Evolutionary conservation across 1,284 basidiomycete species (phyloP).

Genomic region (Rhodotorula mucilaginosa): DNA sequence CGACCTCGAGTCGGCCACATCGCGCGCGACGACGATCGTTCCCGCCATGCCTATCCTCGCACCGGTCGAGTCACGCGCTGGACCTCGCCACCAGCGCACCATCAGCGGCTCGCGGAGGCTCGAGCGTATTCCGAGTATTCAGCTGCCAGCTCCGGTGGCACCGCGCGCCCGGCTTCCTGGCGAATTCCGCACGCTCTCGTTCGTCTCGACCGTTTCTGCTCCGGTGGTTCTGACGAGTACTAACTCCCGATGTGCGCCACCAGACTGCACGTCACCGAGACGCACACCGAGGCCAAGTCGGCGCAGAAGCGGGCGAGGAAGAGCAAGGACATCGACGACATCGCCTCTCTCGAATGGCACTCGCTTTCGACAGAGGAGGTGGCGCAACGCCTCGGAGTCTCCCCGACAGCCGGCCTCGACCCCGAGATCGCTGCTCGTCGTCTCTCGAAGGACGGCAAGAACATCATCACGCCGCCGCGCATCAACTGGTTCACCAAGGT

Average conservation of each 20-base stretch:
- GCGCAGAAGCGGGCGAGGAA: neutral
- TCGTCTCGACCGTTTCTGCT: neutral
- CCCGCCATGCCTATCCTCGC: neutral
- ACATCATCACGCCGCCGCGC: slow-evolving; percentile 55
- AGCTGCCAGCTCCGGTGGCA: neutral
- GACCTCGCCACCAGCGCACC: neutral
- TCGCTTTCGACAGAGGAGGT: slow-evolving; percentile 52
- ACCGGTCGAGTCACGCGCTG: neutral
- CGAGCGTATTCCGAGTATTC: neutral
- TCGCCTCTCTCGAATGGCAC: slow-evolving; percentile 57
- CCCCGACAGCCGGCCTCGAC: slow-evolving; percentile 55
- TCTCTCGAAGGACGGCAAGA: slow-evolving; percentile 53
- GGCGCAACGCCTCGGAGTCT: slow-evolving; percentile 54
- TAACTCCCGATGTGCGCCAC: neutral
- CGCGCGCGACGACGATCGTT: neutral
- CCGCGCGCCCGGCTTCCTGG: neutral
- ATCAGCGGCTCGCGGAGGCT: neutral
- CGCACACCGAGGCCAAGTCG: neutral
- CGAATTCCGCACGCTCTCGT: slow-evolving; percentile 11
- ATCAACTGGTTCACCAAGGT: slow-evolving; percentile 3
- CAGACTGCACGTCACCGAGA: slow-evolving; percentile 23
- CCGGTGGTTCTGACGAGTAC: neutral
- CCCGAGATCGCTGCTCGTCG: slow-evolving; percentile 52
- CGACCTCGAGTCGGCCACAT: slow-evolving; percentile 3
- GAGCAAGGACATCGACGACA: slow-evolving; percentile 10